Evolutionary conservation across 768 basidiomycete species (phyloP), one percentile per base, ranked within the genome.

Genomic region (Phallus indusiatus): DNA sequence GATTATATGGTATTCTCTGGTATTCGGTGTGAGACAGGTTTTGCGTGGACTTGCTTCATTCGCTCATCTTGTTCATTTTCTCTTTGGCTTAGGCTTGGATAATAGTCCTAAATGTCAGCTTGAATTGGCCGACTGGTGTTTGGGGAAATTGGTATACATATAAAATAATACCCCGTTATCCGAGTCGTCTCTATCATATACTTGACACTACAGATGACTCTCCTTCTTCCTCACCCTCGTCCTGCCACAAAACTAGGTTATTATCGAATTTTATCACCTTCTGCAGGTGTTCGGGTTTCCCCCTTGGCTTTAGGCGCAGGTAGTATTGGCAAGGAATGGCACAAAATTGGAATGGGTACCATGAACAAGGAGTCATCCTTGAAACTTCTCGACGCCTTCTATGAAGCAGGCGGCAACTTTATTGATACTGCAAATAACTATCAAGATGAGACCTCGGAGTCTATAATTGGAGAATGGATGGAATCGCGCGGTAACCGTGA

Each of bases 301-400:
- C 68, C 68, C 1, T 59, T 69, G 1, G 62, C 55, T n/a, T 59
- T 69, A 2, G 68, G 68, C 5, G 64, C 64, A 1, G 65, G 67
- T 63, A 61, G 64, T 20, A 53, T 68, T 55, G 68, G 67, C 5
- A 48, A 65, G 48, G 60, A 61, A 6, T 60, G 62, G 59, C 59
- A 59, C 10, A n/a, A 54, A 0, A n/a, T 60, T 14, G 65, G 65
- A 22, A 59, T 73, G 62, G 73, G 74, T 1, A 55, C 60, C 1
- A 73, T 75, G 70, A 58, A 62, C 63, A 72, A 74, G 67, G 70
- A 73, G 49, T 37, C 55, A 47, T 64, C 69, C 16, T 75, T 75
- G 64, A 66, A 73, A 66, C 74, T 72, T 16, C 70, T 78, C 6
- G 75, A 77, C 58, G 67, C 72, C 1, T 73, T 64, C 54, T 71